These are phyloP conservation scores for Skeletonema menzelii DNA, from an alignment of 108 stramenopile species.

Conservation along the genomic window DNA sequence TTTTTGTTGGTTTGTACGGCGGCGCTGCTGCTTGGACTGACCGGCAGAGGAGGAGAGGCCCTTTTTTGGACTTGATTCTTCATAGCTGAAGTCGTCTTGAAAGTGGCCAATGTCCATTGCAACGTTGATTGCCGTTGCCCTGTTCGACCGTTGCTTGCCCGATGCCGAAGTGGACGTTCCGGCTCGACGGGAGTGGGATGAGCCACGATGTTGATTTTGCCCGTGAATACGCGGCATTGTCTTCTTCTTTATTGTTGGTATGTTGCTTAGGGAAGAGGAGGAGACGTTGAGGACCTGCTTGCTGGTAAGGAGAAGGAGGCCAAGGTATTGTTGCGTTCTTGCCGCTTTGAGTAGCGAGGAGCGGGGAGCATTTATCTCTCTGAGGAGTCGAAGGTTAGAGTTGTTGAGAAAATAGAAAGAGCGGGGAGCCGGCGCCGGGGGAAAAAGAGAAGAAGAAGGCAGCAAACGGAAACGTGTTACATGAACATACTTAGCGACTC, in stretches of 20 bases:
- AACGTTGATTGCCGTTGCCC: not conserved
- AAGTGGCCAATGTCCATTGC: not conserved
- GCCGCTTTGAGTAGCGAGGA: no score
- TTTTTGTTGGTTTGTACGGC: not conserved
- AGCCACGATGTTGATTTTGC: not conserved
- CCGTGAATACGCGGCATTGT: constrained; percentile 1
- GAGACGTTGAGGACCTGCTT: not conserved
- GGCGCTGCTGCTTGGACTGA: not conserved
- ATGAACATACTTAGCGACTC: no score
- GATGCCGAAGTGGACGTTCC: not conserved
- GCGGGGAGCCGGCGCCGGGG: no score
- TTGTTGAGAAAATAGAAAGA: no score
- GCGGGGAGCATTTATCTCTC: no score
- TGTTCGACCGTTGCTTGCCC: not conserved
- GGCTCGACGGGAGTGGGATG: not conserved
- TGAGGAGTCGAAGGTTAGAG: no score
- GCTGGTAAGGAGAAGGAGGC: not conserved
- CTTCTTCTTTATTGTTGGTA: not conserved
- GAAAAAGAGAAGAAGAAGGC: no score
- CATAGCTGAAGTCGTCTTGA: not conserved
- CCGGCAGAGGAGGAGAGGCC: not conserved
- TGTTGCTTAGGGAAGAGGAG: not conserved
- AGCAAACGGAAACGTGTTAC: no score
- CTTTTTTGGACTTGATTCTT: not conserved
- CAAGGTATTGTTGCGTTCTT: no score